These are phyloP conservation scores for Fusarium newnesense DNA, from an alignment of 2,329 filamentous ascomycete species.

Conservation along the genomic window DNA sequence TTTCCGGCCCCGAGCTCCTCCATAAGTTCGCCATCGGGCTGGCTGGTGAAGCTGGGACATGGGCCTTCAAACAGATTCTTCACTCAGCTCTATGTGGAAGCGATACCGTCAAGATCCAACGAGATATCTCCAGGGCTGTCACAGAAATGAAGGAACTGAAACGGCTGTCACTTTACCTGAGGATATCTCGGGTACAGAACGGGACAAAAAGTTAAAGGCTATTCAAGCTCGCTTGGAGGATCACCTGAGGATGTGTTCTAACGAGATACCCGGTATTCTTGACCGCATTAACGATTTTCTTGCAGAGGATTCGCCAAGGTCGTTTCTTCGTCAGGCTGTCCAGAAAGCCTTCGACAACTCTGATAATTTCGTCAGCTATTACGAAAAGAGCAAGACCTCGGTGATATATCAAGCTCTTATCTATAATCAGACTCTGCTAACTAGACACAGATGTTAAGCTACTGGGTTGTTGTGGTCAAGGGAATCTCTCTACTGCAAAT, in stretches of 20 bases:
- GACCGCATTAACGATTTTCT: background rate
- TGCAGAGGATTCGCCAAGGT: background rate
- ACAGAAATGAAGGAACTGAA: background rate
- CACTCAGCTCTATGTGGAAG: too few relatives aligned
- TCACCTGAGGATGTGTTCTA: background rate
- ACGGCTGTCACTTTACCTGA: background rate
- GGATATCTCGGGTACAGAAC: background rate
- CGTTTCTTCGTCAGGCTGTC: background rate
- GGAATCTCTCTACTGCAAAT: background rate
- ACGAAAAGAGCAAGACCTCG: background rate
- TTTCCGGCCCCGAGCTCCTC: background rate
- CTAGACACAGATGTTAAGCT: background rate
- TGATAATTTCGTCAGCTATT: background rate
- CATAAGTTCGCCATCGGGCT: background rate
- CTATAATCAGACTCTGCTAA: background rate
- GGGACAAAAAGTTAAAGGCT: background rate
- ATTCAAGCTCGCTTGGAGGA: background rate
- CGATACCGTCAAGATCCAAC: too few relatives aligned
- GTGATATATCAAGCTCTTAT: rapidly evolving
- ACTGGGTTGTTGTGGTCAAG: rapidly evolving
- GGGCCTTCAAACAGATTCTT: background rate
- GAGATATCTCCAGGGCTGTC: background rate
- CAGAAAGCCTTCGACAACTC: background rate
- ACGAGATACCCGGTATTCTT: background rate
- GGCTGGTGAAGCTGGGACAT: background rate